Evolutionary conservation across 768 basidiomycete species (phyloP).

Genomic region (Phaffia australis): DNA sequence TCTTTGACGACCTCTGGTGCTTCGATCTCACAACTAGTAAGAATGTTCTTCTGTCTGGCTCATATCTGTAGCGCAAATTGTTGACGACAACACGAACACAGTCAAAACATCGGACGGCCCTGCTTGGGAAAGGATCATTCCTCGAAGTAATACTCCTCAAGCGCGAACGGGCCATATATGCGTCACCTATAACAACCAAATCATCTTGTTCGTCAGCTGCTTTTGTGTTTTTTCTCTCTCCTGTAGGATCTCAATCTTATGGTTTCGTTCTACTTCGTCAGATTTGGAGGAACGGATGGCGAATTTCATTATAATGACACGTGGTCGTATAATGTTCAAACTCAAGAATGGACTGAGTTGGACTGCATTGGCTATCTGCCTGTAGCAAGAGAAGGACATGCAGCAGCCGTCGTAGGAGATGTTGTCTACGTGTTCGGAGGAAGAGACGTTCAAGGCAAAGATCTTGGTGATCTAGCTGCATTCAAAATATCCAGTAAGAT

Average conservation of each 20-base stretch:
- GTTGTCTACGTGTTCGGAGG: conserved; percentile 98
- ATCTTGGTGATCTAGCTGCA: conserved; percentile 83
- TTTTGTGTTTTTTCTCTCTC: conserved; percentile 26
- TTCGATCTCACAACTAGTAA: conserved; percentile 90
- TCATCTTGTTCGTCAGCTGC: conserved; percentile 57
- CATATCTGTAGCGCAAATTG: not conserved
- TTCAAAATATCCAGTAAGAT: conserved; percentile 95
- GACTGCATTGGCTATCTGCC: conserved; percentile 96
- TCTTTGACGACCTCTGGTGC: conserved; percentile 87
- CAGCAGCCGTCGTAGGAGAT: conserved; percentile 90
- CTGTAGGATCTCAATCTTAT: not conserved
- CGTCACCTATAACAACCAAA: conserved; percentile 66
- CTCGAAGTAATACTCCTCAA: conserved; percentile 49
- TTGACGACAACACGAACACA: conserved; percentile 32
- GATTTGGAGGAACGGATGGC: conserved; percentile 98
- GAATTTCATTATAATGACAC: conserved; percentile 98
- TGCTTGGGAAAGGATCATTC: conserved; percentile 66
- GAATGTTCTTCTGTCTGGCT: conserved; percentile 33
- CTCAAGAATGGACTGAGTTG: conserved; percentile 76
- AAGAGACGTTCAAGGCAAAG: conserved; percentile 91
- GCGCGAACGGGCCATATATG: conserved; percentile 85
- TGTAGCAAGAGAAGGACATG: conserved; percentile 87
- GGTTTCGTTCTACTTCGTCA: conserved; percentile 34
- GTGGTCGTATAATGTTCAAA: conserved; percentile 79
- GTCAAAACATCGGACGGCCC: conserved; percentile 58